Conservation (phyloP, 164 flowering plant species). For the Piper longum region DNA sequence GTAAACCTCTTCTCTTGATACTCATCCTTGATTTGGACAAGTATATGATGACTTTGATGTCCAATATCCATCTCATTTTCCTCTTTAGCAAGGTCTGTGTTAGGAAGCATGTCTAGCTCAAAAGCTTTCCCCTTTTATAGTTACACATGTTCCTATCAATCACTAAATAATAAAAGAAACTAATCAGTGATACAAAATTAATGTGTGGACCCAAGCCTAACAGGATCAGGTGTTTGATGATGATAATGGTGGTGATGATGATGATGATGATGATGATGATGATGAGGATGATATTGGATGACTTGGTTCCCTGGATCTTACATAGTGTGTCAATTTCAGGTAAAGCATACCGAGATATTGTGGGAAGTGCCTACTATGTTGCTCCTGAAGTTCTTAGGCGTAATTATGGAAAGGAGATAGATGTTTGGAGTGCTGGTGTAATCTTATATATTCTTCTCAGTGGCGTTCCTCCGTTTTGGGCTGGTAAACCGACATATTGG, state of each 20-base stretch:
- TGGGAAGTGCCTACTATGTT: slow-evolving; percentile 10
- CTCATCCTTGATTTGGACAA: no score
- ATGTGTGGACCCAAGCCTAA: neutral
- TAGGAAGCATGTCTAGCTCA: no score
- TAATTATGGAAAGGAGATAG: slow-evolving; percentile 7
- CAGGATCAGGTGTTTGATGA: neutral
- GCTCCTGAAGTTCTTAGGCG: slow-evolving; percentile 9
- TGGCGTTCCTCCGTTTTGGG: slow-evolving; percentile 11
- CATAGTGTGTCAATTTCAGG: neutral
- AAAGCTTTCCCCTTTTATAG: no score
- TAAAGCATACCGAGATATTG: slow-evolving; percentile 6
- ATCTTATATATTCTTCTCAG: slow-evolving; percentile 10
- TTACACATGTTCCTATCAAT: no score
- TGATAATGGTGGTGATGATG: neutral
- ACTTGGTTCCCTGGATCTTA: neutral
- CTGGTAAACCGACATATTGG: slow-evolving; percentile 5
- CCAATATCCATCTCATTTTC: no score
- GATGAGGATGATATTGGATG: neutral
- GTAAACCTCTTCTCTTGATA: no score
- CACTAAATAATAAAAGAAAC: no score
- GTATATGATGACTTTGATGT: no score
- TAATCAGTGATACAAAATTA: no score
- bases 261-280: neutral
- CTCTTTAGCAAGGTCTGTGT: no score
- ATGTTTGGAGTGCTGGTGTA: slow-evolving; percentile 11